Evolutionary conservation across 768 basidiomycete species (phyloP).

Genomic region (Mrakia frigida): DNA sequence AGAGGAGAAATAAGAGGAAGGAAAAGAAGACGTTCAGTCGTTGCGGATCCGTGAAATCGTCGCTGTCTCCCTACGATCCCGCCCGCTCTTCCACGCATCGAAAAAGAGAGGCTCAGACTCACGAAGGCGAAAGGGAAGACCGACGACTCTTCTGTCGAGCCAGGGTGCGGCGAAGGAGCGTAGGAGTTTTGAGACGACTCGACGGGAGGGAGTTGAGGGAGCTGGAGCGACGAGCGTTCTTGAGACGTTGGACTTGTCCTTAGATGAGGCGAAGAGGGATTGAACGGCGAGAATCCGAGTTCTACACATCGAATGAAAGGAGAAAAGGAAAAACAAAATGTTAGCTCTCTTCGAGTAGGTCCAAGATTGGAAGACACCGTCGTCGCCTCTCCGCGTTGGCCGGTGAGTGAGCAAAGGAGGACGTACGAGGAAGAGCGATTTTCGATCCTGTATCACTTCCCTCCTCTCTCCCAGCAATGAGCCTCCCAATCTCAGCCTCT

Average conservation of each 20-base stretch:
- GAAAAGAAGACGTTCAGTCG: neutral
- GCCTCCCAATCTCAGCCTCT: conserved; percentile 11
- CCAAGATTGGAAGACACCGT: neutral
- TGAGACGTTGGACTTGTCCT: neutral
- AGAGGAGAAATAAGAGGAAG: neutral
- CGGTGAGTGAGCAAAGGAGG: no score
- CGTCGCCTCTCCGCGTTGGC: neutral
- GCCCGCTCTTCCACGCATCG: no score
- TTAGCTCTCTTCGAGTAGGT: neutral
- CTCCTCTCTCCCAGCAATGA: conserved; percentile 4
- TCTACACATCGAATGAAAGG: neutral
- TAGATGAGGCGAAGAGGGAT: neutral
- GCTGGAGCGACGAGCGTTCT: neutral
- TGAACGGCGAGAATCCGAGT: neutral
- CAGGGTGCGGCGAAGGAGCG: neutral
- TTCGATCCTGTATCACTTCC: neutral
- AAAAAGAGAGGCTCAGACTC: neutral
- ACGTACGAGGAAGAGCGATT: neutral
- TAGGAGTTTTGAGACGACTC: neutral
- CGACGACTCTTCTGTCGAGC: neutral
- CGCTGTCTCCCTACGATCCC: no score
- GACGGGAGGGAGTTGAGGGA: neutral
- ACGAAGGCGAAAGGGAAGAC: conserved; percentile 24
- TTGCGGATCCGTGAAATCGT: neutral
- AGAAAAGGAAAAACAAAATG: neutral